Evolutionary conservation across 345 rosid genomes (phyloP), one percentile per base, ranked within the genome.

Genomic region (Noccaea bulbosa): DNA sequence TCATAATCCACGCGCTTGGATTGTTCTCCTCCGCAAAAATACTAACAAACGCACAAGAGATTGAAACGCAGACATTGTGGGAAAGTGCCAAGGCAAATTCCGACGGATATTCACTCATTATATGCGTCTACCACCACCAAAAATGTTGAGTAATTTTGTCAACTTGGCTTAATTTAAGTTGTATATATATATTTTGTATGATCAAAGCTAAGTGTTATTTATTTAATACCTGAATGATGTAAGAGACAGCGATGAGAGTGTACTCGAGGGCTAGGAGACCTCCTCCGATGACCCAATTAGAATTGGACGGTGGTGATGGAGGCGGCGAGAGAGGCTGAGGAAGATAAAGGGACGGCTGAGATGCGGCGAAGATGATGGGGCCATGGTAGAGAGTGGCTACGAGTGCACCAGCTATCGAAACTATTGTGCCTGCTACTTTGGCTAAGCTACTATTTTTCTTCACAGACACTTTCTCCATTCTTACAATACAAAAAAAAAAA

Each of bases 371-470:
- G 40, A 84, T 37, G 48, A 76, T 68, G 15, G 85, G 83, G 2
- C 93, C 96, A 67, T 84, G 81, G 71, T 85, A 87, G 35, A 82
- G 84, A 47, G 90, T 87, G 33, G 83, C 83, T n/a, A 82, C 63
- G 15, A 89, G 83, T 60, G 93, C 93, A 27, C 93, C 93, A 9
- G 66, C 30, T 16, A 85, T 80, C 0, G 89, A 84, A 32, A 83
- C 77, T 47, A 82, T 7, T 3, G 96, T 87, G 33, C 96, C 96
- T 7, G 72, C 43, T 7, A 79, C 51, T 79, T 87, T 91, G n/a
- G 89, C 90, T 54, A 76, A 55, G 81, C 85, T 72, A 73, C 83
- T 82, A 40, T 30, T 69, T 74, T 70, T 80, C 78, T 81, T 78
- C 78, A 78, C 65, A 46, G 79, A 70, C 1, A 87, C 75, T 39